Evolutionary conservation across 2,329 filamentous ascomycete species (phyloP), one percentile per base, ranked within the genome.

Genomic region (Cladophialophora carrionii): DNA sequence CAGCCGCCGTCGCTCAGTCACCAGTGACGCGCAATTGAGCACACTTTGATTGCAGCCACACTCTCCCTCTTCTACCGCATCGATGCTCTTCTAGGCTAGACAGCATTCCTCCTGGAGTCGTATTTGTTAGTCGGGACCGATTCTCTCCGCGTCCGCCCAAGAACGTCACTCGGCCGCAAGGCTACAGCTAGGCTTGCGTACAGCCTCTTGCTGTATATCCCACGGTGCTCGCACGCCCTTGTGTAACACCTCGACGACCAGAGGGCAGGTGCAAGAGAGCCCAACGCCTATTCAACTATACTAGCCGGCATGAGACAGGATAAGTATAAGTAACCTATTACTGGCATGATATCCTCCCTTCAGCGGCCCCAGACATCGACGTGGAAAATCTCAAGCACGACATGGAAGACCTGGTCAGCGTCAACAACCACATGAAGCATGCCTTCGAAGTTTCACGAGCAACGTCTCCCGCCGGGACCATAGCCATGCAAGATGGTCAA

Each of bases 401-500:
- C 20, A 34, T 65, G 32, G 64, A 61, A 61, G 65, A 61, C 52
- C 31, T 68, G 61, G 12, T 62, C 54, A 63, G 66, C 37, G 67
- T 58, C 57, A 55, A 49, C 57, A 59, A 52, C 54, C 61, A 56
- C 46, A 49, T 14, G 24, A 68, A 66, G 60, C 37, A 65, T 57
- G 68, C 54, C 26, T 64, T 46, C 29, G 88, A 90, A 72, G 88
- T 91, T 73, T 96, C 93, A 56, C 87, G 92, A 75, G 91, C 92
- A 46, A 95, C 92, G 51, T 94, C 92, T 1, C 93, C 93, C 2
- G 92, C 91, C 68, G 83, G 77, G 69, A 79, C 77, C 70, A 77
- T 75, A 29, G 68, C 73, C 32, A 80, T 81, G 71, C 73, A 79
- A 65, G 84, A 86, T 72, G 83, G 83, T 69, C 73, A 76, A 54